A percentile compares a stretch with the other conserved stretches of the same genome.
Evolutionary conservation across 495 filamentous ascomycete genomes (phyloP).

Genomic region (Hypoxylon subgilvum): DNA sequence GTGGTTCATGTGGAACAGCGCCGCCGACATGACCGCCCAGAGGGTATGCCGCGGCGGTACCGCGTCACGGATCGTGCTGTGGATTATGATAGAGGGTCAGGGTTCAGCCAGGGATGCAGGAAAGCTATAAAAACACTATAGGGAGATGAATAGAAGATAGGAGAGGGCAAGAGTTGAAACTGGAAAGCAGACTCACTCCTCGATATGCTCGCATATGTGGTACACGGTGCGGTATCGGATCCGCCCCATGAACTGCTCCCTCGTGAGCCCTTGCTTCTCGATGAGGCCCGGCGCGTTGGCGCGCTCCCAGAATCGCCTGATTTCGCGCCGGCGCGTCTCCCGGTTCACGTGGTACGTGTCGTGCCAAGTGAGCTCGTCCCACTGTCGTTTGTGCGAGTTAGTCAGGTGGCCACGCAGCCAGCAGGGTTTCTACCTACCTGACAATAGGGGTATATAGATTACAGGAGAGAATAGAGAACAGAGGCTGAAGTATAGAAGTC

Average conservation of each 20-base stretch:
- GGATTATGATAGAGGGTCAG: no score
- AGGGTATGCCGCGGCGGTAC: slow-evolving; percentile 26
- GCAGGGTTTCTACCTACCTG: no score
- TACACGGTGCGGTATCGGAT: slow-evolving; percentile 32
- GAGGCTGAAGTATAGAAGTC: no score
- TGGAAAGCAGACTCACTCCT: no score
- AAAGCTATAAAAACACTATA: no score
- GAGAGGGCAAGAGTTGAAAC: no score
- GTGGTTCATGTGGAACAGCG: slow-evolving; percentile 31
- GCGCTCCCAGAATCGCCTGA: slow-evolving; percentile 21
- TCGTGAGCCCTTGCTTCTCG: neutral
- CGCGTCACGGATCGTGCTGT: slow-evolving; percentile 2
- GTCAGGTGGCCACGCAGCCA: no score
- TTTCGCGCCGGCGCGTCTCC: slow-evolving; percentile 10
- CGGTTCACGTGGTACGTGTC: slow-evolving; percentile 24
- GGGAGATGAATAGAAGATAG: no score
- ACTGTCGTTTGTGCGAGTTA: no score
- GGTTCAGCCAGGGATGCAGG: no score
- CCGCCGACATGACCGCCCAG: slow-evolving; percentile 19
- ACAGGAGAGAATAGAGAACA: no score
- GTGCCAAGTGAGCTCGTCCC: slow-evolving; percentile 33
- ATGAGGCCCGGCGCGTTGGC: neutral
- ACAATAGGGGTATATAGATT: neutral
- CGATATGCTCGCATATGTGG: slow-evolving; percentile 21
- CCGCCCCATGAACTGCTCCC: slow-evolving; percentile 7